Conservation (phyloP, 805 yeast genomes). For the Yarrowia sp. region DNA sequence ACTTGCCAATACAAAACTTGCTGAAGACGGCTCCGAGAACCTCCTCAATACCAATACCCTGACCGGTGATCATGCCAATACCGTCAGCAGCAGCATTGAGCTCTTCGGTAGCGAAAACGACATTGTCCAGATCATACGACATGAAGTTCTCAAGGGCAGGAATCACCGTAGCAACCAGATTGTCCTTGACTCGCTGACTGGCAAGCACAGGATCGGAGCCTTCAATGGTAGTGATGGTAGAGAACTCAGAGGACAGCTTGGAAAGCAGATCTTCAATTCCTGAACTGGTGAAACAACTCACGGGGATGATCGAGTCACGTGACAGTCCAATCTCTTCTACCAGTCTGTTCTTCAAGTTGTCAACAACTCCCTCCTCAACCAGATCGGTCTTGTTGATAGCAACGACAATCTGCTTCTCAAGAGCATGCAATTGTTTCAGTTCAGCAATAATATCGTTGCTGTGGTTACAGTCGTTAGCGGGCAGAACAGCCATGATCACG, state of each 20-base stretch:
- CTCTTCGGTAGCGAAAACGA: conserved; percentile 81
- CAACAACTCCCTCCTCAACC: not conserved
- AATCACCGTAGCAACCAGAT: conserved; percentile 75
- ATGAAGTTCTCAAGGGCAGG: conserved; percentile 74
- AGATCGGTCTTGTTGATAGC: conserved; percentile 50
- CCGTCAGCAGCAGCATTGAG: conserved; percentile 79
- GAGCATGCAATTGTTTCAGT: conserved; percentile 35
- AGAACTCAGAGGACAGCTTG: conserved; percentile 51
- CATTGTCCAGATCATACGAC: conserved; percentile 58
- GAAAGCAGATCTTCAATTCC: conserved; percentile 68
- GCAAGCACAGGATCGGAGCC: conserved; percentile 67
- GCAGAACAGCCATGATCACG: conserved; percentile 66
- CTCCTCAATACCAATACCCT: conserved; percentile 86
- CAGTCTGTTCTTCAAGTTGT: not conserved
- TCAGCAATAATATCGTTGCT: conserved; percentile 39
- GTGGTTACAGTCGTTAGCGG: conserved; percentile 21
- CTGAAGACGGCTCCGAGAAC: conserved; percentile 89
- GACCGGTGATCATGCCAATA: conserved; percentile 91
- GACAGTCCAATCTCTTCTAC: conserved; percentile 36
- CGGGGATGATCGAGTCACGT: conserved; percentile 42
- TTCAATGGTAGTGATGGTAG: conserved; percentile 56
- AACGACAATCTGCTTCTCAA: conserved; percentile 44
- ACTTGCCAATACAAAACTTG: conserved; percentile 93
- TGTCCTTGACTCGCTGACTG: conserved; percentile 77
- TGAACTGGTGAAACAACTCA: conserved; percentile 66